phyloP scores from a whole-genome alignment of 1,284 basidiomycete species.

The Cutaneotrichosporon arboriforme region DNA sequence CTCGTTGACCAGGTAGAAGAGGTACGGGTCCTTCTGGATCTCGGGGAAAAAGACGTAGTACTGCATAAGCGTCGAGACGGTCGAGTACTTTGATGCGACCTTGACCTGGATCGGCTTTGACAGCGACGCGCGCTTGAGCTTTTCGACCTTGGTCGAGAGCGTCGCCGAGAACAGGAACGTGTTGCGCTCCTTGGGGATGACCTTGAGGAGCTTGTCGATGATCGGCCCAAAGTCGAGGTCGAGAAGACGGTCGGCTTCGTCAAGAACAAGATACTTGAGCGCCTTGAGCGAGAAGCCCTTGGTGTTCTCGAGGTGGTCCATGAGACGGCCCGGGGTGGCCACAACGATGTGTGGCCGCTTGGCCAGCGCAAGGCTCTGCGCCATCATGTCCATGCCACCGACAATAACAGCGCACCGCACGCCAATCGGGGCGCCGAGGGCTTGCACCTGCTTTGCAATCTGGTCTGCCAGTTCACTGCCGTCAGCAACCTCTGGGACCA shows the following conservation, averaged over 20 bases:
- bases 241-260: conserved; percentile 93
- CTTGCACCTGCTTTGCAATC: conserved; percentile 92
- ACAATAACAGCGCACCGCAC: conserved; percentile 87
- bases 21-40: conserved; percentile 84
- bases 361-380: conserved; percentile 86
- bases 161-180: conserved; percentile 98
- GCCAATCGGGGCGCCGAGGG: conserved; percentile 88
- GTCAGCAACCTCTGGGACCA: conserved; percentile 1
- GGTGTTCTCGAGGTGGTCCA: conserved; percentile 95
- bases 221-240: conserved; percentile 98
- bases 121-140: conserved; percentile 92
- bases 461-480: conserved; percentile 91
- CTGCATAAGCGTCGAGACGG: conserved; percentile 90
- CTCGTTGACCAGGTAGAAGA: conserved; percentile 84
- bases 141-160: conserved; percentile 99
- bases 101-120: conserved; percentile 92
- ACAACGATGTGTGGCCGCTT: conserved; percentile 92
- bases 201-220: conserved; percentile 95
- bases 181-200: conserved; percentile 87
- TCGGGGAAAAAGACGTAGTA: conserved; percentile 94
- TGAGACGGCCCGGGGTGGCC: conserved; percentile 91
- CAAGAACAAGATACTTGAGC: conserved; percentile 88
- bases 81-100: conserved; percentile 94
- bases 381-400: conserved; percentile 91
- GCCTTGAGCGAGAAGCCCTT: conserved; percentile 90